Conservation (phyloP, 345 rosid genomes). For the Acer negundo region DNA sequence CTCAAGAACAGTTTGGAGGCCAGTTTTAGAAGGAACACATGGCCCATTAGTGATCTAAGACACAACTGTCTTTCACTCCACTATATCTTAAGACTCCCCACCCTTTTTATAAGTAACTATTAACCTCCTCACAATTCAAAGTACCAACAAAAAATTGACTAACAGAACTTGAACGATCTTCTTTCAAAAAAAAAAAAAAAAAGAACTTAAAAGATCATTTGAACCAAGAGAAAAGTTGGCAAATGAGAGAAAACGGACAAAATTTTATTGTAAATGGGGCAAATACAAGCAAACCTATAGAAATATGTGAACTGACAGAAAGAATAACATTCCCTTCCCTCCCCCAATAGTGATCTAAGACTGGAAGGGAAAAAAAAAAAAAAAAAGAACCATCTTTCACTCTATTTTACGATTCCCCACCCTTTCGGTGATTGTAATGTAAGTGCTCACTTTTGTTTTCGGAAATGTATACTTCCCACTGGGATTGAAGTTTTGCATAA, state of each 20-base stretch:
- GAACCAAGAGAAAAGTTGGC: not conserved
- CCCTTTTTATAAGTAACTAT: not conserved
- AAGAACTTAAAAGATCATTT: not conserved
- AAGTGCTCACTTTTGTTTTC: constrained; percentile 60
- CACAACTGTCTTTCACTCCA: too few relatives aligned
- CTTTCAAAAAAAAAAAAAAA: too few relatives aligned
- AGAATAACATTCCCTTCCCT: not conserved
- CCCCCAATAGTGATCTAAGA: not conserved
- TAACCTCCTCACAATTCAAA: not conserved
- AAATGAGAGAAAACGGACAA: not conserved
- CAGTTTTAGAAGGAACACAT: constrained; percentile 64
- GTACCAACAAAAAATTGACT: not conserved
- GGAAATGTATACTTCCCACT: constrained; percentile 42
- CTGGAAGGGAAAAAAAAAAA: too few relatives aligned
- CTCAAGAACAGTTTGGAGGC: constrained; percentile 69
- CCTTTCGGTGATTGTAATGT: not conserved
- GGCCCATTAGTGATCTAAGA: not conserved
- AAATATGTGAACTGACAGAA: not conserved
- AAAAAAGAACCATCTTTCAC: not conserved
- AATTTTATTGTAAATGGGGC: not conserved
- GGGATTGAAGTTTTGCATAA: constrained; percentile 53
- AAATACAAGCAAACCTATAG: not conserved
- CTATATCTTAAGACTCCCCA: constrained; percentile 5
- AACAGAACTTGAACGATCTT: not conserved
- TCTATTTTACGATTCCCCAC: too few relatives aligned